phyloP scores from a whole-genome alignment of 495 filamentous ascomycete genomes.

The Neurospora discreta region DNA sequence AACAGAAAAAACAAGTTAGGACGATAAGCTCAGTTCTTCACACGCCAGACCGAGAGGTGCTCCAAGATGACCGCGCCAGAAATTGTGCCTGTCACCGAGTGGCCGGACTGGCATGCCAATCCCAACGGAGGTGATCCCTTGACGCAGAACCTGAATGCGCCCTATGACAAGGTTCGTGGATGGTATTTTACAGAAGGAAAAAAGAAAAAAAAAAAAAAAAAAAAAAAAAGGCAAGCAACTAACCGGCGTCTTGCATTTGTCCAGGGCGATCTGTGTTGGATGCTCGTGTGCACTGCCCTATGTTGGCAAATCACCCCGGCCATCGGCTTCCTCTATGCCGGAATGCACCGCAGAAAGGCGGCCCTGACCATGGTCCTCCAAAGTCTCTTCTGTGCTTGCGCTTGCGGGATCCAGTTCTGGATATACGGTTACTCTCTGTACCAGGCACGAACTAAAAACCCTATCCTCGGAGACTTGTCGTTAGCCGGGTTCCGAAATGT shows the following conservation, averaged over 20 bases:
- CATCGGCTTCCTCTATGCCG: slow-evolving; percentile 93
- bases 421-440: slow-evolving; percentile 94
- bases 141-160: slow-evolving; percentile 7
- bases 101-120: slow-evolving; percentile 10
- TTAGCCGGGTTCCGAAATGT: slow-evolving; percentile 72
- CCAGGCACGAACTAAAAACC: slow-evolving; percentile 74
- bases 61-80: not conserved
- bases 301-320: slow-evolving; percentile 50
- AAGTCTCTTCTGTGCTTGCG: slow-evolving; percentile 71
- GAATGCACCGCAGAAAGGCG: slow-evolving; percentile 84
- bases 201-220: too few species aligned
- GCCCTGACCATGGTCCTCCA: slow-evolving; percentile 90
- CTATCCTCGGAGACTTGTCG: slow-evolving; percentile 70
- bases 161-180: slow-evolving; percentile 8
- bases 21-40: not conserved
- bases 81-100: slow-evolving; percentile 10
- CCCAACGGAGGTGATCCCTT: slow-evolving; percentile 11
- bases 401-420: slow-evolving; percentile 92
- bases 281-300: slow-evolving; percentile 15
- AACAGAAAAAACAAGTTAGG: not conserved
- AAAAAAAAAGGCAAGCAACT: too few species aligned
- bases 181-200: too few species aligned
- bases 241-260: too few species aligned
- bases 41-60: not conserved
- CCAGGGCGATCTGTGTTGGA: slow-evolving; percentile 8